Conservation (phyloP, 2,329 filamentous ascomycete species). For the Microsporum canis region DNA sequence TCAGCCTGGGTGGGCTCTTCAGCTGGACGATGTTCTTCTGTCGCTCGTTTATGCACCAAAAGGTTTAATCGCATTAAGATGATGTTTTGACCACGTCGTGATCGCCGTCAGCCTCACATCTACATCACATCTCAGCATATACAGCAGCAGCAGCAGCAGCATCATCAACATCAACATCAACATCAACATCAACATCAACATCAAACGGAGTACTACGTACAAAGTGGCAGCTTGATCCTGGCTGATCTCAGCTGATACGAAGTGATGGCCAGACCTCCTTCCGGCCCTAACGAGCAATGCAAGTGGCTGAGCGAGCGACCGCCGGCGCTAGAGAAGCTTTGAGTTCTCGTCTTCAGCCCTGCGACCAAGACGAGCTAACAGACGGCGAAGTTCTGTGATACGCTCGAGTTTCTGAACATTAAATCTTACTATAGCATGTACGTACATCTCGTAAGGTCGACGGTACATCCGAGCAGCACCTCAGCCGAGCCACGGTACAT, state of each 20-base stretch:
- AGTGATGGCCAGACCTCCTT: too few relatives aligned
- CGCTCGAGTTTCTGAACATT: too few relatives aligned
- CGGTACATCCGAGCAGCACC: too few relatives aligned
- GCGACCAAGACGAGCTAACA: not conserved
- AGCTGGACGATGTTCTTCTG: not conserved
- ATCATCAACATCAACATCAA: too few relatives aligned
- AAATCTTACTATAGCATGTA: too few relatives aligned
- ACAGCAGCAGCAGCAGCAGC: too few relatives aligned
- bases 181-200: not conserved
- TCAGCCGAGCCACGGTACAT: too few relatives aligned
- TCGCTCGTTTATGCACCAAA: too few relatives aligned
- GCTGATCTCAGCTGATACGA: too few relatives aligned
- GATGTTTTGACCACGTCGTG: not conserved
- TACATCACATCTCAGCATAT: not conserved
- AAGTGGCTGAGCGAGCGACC: not conserved
- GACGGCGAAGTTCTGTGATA: not conserved
- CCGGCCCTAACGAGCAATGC: not conserved
- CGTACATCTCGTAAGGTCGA: too few relatives aligned
- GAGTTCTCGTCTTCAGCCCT: not conserved
- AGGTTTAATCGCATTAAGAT: not conserved
- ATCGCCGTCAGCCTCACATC: not conserved
- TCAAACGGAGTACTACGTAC: too few relatives aligned
- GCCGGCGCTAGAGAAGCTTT: not conserved
- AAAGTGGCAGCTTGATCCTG: too few relatives aligned
- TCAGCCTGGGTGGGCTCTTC: not conserved